Conservation (phyloP, 2,329 filamentous ascomycete genomes). For the Epichloe brachyelytri region DNA sequence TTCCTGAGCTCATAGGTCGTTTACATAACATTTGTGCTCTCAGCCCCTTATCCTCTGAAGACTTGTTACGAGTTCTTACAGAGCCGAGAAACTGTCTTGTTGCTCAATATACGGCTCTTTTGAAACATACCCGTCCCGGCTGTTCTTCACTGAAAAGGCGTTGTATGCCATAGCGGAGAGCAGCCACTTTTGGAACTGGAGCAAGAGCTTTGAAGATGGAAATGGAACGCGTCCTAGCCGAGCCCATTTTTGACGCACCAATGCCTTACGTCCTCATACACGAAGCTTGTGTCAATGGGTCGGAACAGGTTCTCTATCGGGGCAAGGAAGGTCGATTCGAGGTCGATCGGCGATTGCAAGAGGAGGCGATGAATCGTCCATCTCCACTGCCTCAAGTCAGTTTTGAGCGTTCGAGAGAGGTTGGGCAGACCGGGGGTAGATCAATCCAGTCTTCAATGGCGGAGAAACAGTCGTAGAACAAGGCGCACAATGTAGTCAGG, state of each 20-base stretch:
- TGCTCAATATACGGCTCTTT: constrained; percentile 79
- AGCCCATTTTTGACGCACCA: constrained; percentile 72
- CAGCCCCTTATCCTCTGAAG: constrained; percentile 52
- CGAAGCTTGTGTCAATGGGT: constrained; percentile 51
- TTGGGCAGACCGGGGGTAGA: constrained; percentile 31
- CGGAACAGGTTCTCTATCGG: constrained; percentile 48
- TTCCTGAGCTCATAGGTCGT: constrained; percentile 90
- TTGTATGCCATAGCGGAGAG: constrained; percentile 69
- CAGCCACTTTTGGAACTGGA: constrained; percentile 53
- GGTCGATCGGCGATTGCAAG: constrained; percentile 52
- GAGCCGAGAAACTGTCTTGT: constrained; percentile 84
- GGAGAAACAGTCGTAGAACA: not conserved
- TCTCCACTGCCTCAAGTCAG: constrained; percentile 11
- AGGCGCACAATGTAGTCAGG: not conserved
- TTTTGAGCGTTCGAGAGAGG: constrained; percentile 32
- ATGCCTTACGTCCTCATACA: constrained; percentile 65
- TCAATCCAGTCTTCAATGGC: not conserved
- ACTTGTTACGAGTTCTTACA: constrained; percentile 76
- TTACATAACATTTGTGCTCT: constrained; percentile 84
- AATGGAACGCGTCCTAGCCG: constrained; percentile 64
- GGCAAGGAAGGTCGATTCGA: constrained; percentile 59
- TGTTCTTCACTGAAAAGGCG: constrained; percentile 72
- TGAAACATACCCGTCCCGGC: constrained; percentile 60
- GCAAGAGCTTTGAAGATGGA: constrained; percentile 68
- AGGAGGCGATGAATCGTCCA: constrained; percentile 37